A percentile compares a stretch with the other conserved stretches of the same genome.
phyloP scores from a whole-genome alignment of 768 basidiomycete genomes.

The Terana coerulea region DNA sequence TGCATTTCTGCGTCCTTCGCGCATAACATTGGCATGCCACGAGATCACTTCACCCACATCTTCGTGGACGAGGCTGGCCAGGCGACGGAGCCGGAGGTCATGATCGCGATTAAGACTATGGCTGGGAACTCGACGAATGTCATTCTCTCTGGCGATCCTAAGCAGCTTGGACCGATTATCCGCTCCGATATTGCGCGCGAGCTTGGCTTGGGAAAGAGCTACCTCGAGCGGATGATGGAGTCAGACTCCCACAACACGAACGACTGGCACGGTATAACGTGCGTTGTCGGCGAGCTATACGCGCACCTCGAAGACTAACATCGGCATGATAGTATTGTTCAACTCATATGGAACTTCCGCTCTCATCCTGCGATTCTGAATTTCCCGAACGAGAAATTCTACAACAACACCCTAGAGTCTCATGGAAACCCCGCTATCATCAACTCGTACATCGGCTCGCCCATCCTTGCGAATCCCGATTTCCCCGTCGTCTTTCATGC shows the following conservation, averaged over 20 bases:
- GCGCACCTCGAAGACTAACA: neutral
- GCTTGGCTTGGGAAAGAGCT: slow-evolving; percentile 57
- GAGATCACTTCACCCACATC: slow-evolving; percentile 64
- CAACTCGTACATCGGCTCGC: slow-evolving; percentile 24
- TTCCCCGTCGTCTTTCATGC: slow-evolving; percentile 66
- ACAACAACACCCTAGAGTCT: slow-evolving; percentile 46
- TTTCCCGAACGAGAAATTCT: slow-evolving; percentile 60
- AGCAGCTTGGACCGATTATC: slow-evolving; percentile 69
- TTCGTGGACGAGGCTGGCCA: slow-evolving; percentile 74
- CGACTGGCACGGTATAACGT: slow-evolving; percentile 17
- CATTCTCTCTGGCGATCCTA: slow-evolving; percentile 65
- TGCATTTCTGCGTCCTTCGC: slow-evolving; percentile 60
- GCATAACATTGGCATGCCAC: slow-evolving; percentile 50
- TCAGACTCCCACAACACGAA: slow-evolving; percentile 27
- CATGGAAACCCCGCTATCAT: slow-evolving; percentile 36
- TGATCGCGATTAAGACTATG: slow-evolving; percentile 60
- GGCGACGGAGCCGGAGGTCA: slow-evolving; percentile 64
- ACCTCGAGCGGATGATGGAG: slow-evolving; percentile 50
- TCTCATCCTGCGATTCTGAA: slow-evolving; percentile 57
- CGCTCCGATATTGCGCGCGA: slow-evolving; percentile 53
- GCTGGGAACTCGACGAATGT: slow-evolving; percentile 51
- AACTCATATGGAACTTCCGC: slow-evolving; percentile 61
- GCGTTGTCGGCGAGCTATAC: neutral
- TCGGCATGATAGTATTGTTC: slow-evolving; percentile 45
- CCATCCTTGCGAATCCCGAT: slow-evolving; percentile 33